Conservation (phyloP, 768 basidiomycete genomes). For the Agrocybe praecox region DNA sequence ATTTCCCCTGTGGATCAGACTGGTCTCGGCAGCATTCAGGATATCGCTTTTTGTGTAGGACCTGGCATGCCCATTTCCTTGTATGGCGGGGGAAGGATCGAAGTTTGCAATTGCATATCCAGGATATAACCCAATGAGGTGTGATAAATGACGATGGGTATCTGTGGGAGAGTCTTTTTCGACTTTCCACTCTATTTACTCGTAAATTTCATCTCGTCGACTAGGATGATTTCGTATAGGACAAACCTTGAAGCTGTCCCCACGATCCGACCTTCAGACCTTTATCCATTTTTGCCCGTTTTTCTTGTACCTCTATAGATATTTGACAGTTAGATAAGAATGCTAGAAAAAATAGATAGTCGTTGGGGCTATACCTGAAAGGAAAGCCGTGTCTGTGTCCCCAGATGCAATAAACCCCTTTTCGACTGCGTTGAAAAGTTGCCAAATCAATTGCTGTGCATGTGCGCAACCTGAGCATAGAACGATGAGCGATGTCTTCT, state of each 20-base stretch:
- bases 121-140: conserved; percentile 75
- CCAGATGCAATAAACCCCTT: conserved; percentile 70
- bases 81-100: conserved; percentile 43
- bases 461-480: conserved; percentile 66
- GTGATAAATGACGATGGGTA: conserved; percentile 80
- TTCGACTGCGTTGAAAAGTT: conserved; percentile 71
- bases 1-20: conserved; percentile 67
- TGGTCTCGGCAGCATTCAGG: conserved; percentile 54
- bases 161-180: conserved; percentile 67
- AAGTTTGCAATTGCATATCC: conserved; percentile 72
- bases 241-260: conserved; percentile 75
- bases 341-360: neutral
- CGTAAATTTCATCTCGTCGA: neutral
- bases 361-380: conserved; percentile 44
- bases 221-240: neutral
- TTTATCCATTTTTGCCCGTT: conserved; percentile 68
- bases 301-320: conserved; percentile 52
- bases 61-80: conserved; percentile 39
- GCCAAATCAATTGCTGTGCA: conserved; percentile 78
- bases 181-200: conserved; percentile 71
- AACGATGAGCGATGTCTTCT: neutral
- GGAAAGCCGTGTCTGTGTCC: conserved; percentile 63
- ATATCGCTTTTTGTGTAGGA: conserved; percentile 59
- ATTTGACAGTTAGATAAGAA: neutral
- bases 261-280: conserved; percentile 73